Evolutionary conservation across 2,329 filamentous ascomycete genomes (phyloP).

Genomic region (Conoideocrella luteorostrata): DNA sequence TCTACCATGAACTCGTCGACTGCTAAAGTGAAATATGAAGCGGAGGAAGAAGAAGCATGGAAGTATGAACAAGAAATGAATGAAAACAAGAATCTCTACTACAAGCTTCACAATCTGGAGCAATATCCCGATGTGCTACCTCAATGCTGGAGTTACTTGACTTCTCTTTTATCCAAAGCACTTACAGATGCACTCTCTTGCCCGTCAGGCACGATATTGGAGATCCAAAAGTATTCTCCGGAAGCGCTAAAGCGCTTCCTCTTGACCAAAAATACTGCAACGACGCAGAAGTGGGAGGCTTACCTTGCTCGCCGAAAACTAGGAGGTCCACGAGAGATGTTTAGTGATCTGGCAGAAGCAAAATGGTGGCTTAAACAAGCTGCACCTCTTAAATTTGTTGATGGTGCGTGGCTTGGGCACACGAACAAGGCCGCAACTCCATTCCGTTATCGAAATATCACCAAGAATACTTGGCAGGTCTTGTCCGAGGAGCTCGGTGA

Average conservation of each 20-base stretch:
- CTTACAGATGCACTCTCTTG: neutral
- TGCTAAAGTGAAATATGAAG: too few relatives aligned
- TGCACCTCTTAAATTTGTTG: constrained; percentile 30
- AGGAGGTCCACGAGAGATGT: neutral
- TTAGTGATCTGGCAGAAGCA: neutral
- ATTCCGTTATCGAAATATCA: constrained; percentile 23
- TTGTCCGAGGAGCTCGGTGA: constrained; percentile 45
- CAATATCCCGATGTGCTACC: neutral
- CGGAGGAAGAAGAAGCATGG: neutral
- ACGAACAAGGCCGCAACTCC: constrained; percentile 32
- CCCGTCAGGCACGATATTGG: neutral
- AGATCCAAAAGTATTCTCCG: too few relatives aligned
- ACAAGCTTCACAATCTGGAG: neutral
- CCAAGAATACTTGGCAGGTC: constrained; percentile 38
- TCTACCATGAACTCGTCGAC: too few relatives aligned
- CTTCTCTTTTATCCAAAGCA: neutral
- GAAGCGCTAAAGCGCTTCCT: too few relatives aligned
- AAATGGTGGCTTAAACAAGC: neutral
- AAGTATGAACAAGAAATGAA: neutral
- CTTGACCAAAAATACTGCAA: too few relatives aligned
- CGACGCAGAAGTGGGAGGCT: too few relatives aligned
- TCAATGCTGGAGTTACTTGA: neutral
- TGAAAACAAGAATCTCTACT: neutral
- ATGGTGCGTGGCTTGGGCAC: constrained; percentile 42
- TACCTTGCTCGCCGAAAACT: neutral